Conservation (phyloP, 73 alveolate genomes). For the Tetrahymena elliotti region DNA sequence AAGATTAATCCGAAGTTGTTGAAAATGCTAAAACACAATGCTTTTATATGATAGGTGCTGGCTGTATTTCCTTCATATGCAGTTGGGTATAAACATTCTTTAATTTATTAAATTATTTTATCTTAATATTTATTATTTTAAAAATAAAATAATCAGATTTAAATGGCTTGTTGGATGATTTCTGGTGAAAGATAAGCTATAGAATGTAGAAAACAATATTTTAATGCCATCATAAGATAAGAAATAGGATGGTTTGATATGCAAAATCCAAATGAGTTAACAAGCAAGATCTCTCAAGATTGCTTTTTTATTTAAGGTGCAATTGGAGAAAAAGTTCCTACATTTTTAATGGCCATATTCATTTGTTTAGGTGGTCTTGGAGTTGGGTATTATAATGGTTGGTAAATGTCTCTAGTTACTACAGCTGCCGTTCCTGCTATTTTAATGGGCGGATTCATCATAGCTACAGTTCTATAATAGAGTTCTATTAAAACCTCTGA, state of each 20-base stretch:
- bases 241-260: constrained; percentile 75
- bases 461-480: constrained; percentile 22
- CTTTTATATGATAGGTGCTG: background rate
- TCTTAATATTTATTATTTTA: background rate
- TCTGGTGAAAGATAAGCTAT: constrained; percentile 27
- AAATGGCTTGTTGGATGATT: constrained; percentile 34
- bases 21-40: background rate
- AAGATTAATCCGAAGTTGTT: background rate
- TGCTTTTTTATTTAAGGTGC: constrained; percentile 61
- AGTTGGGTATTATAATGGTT: constrained; percentile 44
- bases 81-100: background rate
- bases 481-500: constrained; percentile 37
- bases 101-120: background rate
- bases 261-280: constrained; percentile 54
- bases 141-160: background rate
- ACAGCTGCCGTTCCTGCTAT: constrained; percentile 42
- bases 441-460: constrained; percentile 7
- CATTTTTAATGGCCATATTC: constrained; percentile 46
- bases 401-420: constrained; percentile 46
- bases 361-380: constrained; percentile 46
- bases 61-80: background rate
- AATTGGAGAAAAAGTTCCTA: constrained; percentile 64
- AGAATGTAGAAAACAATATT: constrained; percentile 45
- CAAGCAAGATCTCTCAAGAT: constrained; percentile 51
- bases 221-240: constrained; percentile 52